Evolutionary conservation across 164 flowering plant genomes (phyloP), one percentile per base, ranked within the genome.

Genomic region (Sedum album): DNA sequence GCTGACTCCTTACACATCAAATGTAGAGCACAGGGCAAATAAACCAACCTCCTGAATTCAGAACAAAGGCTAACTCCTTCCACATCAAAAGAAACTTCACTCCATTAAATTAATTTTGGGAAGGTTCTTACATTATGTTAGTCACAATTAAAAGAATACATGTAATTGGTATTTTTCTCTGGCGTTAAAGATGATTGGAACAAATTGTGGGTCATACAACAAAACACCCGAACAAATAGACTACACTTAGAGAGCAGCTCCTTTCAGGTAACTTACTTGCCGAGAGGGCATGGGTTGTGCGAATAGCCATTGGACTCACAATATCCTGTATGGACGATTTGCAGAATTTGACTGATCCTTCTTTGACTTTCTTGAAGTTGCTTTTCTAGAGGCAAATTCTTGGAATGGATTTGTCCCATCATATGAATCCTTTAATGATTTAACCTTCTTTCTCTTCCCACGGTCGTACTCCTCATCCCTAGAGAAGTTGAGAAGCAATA

Each of bases 391-490:
- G 8, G 93, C 87, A 55, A 87, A 20, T 74, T 82, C 84, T 76
- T 92, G 99, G 82, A 92, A 95, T 31, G 76, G 83, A 76, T 90
- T 95, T 61, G 79, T 79, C 46, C 88, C 97, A 26, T 73, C 88
- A 72, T 78, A 86, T 10, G 4, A 31, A 6, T 60, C 42, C 69
- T 73, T 82, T 5, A 73, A 21, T 7, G 15, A 55, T 76, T 83
- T 84, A 0, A 87, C 73, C 84, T 92, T 95, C 80, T 86, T 95
- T 60, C 86, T 85, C 82, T 88, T 95, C 0, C 97, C 99, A 30
- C 73, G 70, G 78, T 95, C 97, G 66, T 88, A 88, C 70, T 87
- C 96, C 66, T 87, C 89, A 73, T 90, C 97, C 99, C 99, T 95
- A 79, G 20, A 65, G 39, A 69, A 64, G 26, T 60, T 28, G 60